Percentiles rank a stretch among this genome's conserved stretches.
Conservation (phyloP, 2,329 filamentous ascomycete species). For the Didymosphaeria variabile region DNA sequence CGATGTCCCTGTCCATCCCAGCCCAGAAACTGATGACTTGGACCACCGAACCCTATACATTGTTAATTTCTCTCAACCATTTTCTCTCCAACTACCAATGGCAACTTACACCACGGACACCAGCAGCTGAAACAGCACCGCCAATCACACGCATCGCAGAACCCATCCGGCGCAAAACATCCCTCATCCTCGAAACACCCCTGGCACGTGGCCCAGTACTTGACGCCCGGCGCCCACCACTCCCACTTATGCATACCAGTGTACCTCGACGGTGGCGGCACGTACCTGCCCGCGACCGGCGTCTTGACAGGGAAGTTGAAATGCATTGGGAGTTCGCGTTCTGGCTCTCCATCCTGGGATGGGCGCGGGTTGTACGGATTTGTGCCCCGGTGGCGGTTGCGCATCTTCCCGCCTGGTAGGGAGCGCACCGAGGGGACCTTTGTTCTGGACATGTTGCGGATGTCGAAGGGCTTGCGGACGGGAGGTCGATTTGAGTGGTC, state of each 20-base stretch:
- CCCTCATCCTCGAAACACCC: conserved; percentile 11
- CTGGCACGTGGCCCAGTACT: conserved; percentile 3
- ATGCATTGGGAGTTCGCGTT: not conserved
- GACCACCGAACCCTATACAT: conserved; percentile 2
- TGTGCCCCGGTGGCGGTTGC: not conserved
- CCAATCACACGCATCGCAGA: conserved; percentile 12
- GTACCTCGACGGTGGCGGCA: not conserved
- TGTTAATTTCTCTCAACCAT: not conserved
- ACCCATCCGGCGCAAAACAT: conserved; percentile 13
- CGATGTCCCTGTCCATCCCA: not conserved
- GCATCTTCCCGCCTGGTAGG: not conserved
- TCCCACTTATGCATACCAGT: not conserved
- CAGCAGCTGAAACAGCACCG: conserved; percentile 10
- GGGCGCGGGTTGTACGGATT: not conserved
- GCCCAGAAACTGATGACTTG: not conserved
- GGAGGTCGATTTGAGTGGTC: not conserved
- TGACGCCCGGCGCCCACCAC: not conserved
- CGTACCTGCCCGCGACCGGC: conserved; percentile 2
- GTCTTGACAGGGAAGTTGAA: not conserved
- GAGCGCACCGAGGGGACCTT: not conserved
- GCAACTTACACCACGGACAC: conserved; percentile 15
- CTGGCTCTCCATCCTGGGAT: not conserved
- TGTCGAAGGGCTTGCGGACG: not conserved
- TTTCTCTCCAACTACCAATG: not conserved
- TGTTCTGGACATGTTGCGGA: not conserved